A percentile compares a stretch with the other conserved stretches of the same genome.
These are phyloP conservation scores for Penicillium paxilli DNA, from an alignment of 495 filamentous ascomycete genomes.

Conservation along the genomic window DNA sequence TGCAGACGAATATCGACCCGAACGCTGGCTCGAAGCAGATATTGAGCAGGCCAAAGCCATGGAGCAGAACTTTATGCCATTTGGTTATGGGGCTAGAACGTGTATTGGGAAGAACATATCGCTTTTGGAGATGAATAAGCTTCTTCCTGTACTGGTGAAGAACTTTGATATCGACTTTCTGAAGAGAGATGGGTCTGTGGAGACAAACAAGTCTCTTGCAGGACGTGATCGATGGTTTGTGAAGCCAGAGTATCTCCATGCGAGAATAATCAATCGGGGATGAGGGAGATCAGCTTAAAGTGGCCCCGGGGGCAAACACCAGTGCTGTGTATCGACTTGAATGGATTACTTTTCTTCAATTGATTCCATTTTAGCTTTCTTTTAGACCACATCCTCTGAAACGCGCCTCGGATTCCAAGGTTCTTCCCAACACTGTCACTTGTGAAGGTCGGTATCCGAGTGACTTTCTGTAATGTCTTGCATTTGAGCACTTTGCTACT, in stretches of 20 bases:
- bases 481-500: too few relatives aligned
- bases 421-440: too few relatives aligned
- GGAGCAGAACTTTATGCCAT: conserved; percentile 15
- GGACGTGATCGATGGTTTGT: background rate
- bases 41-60: background rate
- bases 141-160: conserved; percentile 11
- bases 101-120: conserved; percentile 42
- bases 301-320: too few relatives aligned
- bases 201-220: background rate
- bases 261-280: background rate
- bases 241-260: background rate
- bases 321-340: too few relatives aligned
- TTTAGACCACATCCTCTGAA: too few relatives aligned
- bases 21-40: conserved; percentile 6
- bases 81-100: conserved; percentile 30
- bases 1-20: conserved; percentile 41
- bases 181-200: background rate
- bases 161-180: conserved; percentile 12
- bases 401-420: too few relatives aligned
- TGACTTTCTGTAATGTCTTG: too few relatives aligned
- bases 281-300: background rate
- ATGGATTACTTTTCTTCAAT: too few relatives aligned
- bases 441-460: too few relatives aligned
- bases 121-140: conserved; percentile 1
- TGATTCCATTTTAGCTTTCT: too few relatives aligned